Conservation (phyloP, 345 rosid species). For the Punica granatum region DNA sequence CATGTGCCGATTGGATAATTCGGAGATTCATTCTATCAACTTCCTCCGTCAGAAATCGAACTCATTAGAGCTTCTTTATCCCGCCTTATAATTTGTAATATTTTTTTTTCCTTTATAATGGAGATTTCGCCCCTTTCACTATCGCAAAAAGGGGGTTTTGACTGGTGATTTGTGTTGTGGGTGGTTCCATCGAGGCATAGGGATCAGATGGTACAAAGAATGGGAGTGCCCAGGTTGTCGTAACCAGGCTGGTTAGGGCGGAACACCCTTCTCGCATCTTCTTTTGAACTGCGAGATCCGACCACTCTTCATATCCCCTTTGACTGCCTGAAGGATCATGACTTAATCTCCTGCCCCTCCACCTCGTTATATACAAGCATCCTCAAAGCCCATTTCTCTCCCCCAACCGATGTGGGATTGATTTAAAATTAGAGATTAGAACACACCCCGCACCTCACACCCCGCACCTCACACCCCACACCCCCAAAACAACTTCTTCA, state of each 20-base stretch:
- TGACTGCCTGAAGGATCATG: slow-evolving; percentile 60
- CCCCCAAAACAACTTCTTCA: too few relatives aligned
- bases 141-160: background rate
- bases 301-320: slow-evolving; percentile 62
- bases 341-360: rapidly evolving
- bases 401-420: slow-evolving; percentile 29
- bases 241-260: slow-evolving; percentile 40
- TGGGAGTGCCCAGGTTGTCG: slow-evolving; percentile 46
- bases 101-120: too few relatives aligned
- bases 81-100: too few relatives aligned
- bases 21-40: too few relatives aligned
- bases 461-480: too few relatives aligned
- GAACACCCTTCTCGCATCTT: slow-evolving; percentile 41
- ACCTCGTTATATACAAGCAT: background rate
- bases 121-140: too few relatives aligned
- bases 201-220: slow-evolving; percentile 33
- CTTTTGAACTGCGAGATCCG: slow-evolving; percentile 10
- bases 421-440: background rate
- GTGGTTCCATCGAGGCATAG: slow-evolving; percentile 14
- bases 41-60: too few relatives aligned
- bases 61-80: too few relatives aligned
- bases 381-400: background rate
- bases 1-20: too few relatives aligned
- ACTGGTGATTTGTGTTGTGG: background rate
- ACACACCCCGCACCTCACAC: too few relatives aligned